phyloP scores from a whole-genome alignment of 371 early-diverging fungal species.

The Choanephora cucurbitarum region DNA sequence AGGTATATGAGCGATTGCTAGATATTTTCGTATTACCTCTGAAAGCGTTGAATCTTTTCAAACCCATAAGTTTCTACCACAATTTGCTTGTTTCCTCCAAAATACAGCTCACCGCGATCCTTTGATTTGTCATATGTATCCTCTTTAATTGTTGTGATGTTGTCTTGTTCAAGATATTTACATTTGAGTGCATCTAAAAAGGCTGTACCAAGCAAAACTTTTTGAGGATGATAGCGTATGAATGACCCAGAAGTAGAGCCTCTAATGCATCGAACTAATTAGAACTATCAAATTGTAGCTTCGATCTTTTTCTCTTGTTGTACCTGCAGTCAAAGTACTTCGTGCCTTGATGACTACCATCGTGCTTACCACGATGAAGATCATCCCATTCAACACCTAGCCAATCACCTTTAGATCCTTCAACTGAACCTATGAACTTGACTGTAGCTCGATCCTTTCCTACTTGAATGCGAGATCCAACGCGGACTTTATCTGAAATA shows the following conservation, averaged over 20 bases:
- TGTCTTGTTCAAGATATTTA: constrained; percentile 49
- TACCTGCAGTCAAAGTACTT: constrained; percentile 75
- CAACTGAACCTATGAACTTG: constrained; percentile 67
- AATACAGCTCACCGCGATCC: constrained; percentile 39
- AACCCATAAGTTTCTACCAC: constrained; percentile 81
- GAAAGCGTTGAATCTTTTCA: constrained; percentile 67
- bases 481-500: constrained; percentile 11
- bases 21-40: constrained; percentile 29
- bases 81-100: constrained; percentile 55
- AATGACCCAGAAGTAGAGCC: constrained; percentile 73
- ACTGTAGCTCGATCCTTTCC: constrained; percentile 60
- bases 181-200: constrained; percentile 58
- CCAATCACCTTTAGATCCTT: constrained; percentile 69
- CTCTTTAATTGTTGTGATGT: constrained; percentile 11
- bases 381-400: constrained; percentile 92
- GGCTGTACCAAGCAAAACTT: constrained; percentile 51
- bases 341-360: constrained; percentile 64
- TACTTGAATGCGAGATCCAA: constrained; percentile 47
- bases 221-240: constrained; percentile 58
- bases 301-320: neutral
- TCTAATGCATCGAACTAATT: constrained; percentile 2
- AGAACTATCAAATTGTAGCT: neutral
- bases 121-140: constrained; percentile 27
- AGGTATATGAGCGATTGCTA: too few species aligned
- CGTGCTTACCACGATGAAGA: constrained; percentile 79